Conservation (phyloP, 139 green algal species). For the Ettlia oleoabundans region DNA sequence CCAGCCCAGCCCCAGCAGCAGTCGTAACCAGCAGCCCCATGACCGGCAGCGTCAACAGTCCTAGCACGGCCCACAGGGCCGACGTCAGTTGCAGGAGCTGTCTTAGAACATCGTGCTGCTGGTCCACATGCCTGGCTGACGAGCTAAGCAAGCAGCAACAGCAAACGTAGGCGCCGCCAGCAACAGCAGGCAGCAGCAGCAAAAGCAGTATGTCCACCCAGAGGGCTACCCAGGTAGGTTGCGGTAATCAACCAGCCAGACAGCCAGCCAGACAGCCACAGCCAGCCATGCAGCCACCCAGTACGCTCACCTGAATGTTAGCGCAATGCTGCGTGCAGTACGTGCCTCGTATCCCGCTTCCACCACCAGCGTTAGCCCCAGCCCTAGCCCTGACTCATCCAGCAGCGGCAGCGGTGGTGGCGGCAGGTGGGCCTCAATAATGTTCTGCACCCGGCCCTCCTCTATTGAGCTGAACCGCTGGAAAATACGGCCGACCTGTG, state of each 20-base stretch:
- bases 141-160: too few species aligned
- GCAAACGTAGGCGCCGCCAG: too few species aligned
- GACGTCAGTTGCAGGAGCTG: too few species aligned
- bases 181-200: background rate
- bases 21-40: too few species aligned
- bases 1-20: too few species aligned
- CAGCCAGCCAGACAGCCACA: background rate
- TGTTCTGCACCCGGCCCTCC: conserved; percentile 53
- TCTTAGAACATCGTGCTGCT: too few species aligned
- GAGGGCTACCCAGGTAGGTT: background rate
- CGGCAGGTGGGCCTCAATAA: conserved; percentile 51
- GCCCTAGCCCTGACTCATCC: background rate
- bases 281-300: background rate
- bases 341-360: conserved; percentile 46
- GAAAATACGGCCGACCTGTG: conserved; percentile 48
- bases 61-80: too few species aligned
- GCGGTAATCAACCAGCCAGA: background rate
- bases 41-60: too few species aligned
- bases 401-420: conserved; percentile 27
- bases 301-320: conserved; percentile 39
- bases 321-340: conserved; percentile 47
- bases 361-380: conserved; percentile 42
- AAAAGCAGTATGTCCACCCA: background rate
- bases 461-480: conserved; percentile 42
- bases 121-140: too few species aligned